Conservation (phyloP, 148 eudicot species). For the Rhododendron griersonianum region DNA sequence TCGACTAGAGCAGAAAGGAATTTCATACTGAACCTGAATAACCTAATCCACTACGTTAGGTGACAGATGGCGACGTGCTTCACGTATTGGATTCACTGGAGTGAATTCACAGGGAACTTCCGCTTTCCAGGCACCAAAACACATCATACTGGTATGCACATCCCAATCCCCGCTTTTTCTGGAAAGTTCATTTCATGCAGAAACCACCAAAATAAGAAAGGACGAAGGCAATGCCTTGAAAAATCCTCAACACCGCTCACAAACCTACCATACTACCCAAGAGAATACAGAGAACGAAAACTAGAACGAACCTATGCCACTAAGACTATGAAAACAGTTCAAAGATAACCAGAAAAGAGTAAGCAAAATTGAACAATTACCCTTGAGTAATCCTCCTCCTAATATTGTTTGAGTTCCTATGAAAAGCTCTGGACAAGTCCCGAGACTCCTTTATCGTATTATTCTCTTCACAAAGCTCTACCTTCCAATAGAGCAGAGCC, state of each 20-base stretch:
- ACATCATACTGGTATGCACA: background rate
- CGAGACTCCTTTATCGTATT: background rate
- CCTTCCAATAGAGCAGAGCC: background rate
- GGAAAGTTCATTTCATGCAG: no score
- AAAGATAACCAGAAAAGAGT: background rate
- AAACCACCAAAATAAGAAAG: background rate
- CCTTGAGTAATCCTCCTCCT: background rate
- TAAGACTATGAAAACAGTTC: background rate
- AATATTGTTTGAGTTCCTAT: background rate
- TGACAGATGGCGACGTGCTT: no score
- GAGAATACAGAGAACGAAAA: background rate
- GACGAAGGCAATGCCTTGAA: background rate
- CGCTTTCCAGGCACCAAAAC: background rate
- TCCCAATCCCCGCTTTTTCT: background rate
- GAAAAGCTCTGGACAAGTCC: background rate
- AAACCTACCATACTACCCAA: background rate
- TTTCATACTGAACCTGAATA: no score
- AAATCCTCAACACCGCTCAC: background rate
- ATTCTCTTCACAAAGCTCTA: background rate
- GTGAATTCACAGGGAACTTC: background rate
- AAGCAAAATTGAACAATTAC: background rate
- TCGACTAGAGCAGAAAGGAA: background rate
- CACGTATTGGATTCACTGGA: background rate
- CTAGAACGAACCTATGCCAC: background rate
- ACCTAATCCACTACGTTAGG: no score